Percentiles rank a stretch among this genome's conserved stretches.
These are phyloP conservation scores for Fonsecaea monophora DNA, from an alignment of 2,329 filamentous ascomycete genomes.

Conservation along the genomic window DNA sequence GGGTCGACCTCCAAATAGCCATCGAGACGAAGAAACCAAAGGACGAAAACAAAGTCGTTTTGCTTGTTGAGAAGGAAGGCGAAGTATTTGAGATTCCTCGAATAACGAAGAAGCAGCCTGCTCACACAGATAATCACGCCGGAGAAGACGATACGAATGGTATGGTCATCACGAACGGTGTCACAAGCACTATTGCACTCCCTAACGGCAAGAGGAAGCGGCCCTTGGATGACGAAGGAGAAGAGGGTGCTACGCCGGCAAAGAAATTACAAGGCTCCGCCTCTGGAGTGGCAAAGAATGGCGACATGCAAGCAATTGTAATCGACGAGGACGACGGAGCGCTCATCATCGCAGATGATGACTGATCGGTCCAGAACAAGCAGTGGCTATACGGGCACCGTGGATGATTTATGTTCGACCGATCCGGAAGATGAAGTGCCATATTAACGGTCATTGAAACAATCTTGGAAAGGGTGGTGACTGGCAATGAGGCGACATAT, in stretches of 20 bases:
- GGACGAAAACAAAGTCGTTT: conserved; percentile 50
- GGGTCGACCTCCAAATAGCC: conserved; percentile 79
- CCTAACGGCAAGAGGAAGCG: conserved; percentile 36
- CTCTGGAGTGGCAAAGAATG: conserved; percentile 18
- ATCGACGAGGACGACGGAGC: conserved; percentile 36
- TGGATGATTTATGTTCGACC: background rate
- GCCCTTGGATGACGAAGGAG: conserved; percentile 33
- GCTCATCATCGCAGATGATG: conserved; percentile 36
- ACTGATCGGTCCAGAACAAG: conserved; percentile 8
- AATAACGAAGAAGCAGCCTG: conserved; percentile 50
- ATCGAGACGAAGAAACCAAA: conserved; percentile 42
- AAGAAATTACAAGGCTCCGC: conserved; percentile 36
- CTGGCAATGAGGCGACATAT: background rate
- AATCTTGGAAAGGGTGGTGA: background rate
- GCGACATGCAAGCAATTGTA: conserved; percentile 25
- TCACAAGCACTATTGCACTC: background rate
- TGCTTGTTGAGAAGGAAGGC: conserved; percentile 45
- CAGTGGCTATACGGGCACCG: background rate
- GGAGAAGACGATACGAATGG: conserved; percentile 18
- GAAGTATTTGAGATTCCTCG: conserved; percentile 53
- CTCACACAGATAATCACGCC: conserved; percentile 14
- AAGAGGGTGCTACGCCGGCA: conserved; percentile 26
- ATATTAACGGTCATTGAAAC: background rate
- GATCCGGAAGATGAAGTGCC: background rate
- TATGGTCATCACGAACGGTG: conserved; percentile 24